Base-by-base conservation (phyloP, 495 filamentous ascomycete genomes). In the Apodospora peruviana region DNA sequence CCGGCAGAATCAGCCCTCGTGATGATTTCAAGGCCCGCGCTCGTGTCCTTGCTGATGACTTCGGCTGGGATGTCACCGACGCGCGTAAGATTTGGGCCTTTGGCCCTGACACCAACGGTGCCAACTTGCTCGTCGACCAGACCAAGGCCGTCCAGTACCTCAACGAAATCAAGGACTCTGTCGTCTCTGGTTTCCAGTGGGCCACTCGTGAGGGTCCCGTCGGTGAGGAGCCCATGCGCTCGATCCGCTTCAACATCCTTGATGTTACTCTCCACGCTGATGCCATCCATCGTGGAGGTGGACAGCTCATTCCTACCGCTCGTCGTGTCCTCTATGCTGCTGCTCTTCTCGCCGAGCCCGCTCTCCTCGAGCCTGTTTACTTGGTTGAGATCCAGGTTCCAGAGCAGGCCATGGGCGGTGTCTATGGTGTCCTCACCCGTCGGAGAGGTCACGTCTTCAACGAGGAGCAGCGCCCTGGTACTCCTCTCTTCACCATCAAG, bases 61-160 rank as follows among this genome's bases (percentile, higher is more conserved):
- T 90, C 76, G 91, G 88, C 64, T 99, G 93, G 93, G 93, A 99
- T 79, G 93, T 99, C 64, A 99, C 93, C 58, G 93, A 99, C 75
- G 93, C 93, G 70, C 89, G 93, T 76, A 99, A 99, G 87, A 99
- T 99, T 71, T 99, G 93, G 93, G 91, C 88, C 70, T 99, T 99
- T 79, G 93, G 93, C 73, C 93, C 93, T 58, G 94, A 99, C 72
- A 95, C 90, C 66, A 90, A 75, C 66, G 93, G 93, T 72, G 88
- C 93, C 83, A 99, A 99, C 79, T 75, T 99, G 82, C 78, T 99
- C 52, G 85, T 99, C 63, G 93, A 99, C 73, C 93, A 96, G 84
- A 96, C 91, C 77, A 98, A 98, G 87, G 93, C 93, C 60, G 93
- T 99, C 51, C 93, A 99, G 79, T 99, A 97, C 84, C 80, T 99